Base-by-base conservation (phyloP, 768 basidiomycete genomes). In the Tulasnella sp. region DNA sequence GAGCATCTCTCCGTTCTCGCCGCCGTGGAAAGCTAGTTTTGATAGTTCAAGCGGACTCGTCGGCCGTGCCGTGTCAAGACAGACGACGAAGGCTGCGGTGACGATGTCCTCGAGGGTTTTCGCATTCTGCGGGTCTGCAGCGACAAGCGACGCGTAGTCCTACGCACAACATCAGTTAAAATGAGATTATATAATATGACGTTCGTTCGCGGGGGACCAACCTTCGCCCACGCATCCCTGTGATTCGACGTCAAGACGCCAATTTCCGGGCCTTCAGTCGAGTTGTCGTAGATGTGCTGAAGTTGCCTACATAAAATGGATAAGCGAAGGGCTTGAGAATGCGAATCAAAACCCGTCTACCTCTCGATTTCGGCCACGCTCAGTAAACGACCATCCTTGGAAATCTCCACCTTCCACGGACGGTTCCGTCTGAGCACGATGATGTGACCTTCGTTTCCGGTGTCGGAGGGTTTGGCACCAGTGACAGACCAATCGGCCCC, bases 191-290 rank as follows among this genome's bases (percentile, higher is more conserved):
- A 40, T 9, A 62, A 16, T n/a, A 36, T 34, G 38, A n/a, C 18
- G 34, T 14, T 68, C n/a, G 36, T 10, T 4, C n/a, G 52, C 34
- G 19, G 36, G 27, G 21, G 1, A 18, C 81, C 42, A 74, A 94
- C 94, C 88, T 94, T 92, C 7, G 95, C 92, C 97, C 97, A 98
- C 39, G 90, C 83, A 86, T 97, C 95, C 77, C 97, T 90, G 83
- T 95, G 92, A 38, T 92, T 91, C 5, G 92, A 90, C 1, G 93
- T 90, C 82, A 98, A 86, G 16, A 92, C 89, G 34, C 96, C 96
- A 39, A 96, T 89, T 24, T 90, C 91, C 24, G 94, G 91, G 80
- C 92, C 92, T 81, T 89, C 89, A 0, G 84, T 85, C 16, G 93
- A 91, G 82, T 91, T 88, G 72, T 91, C 89, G 80, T 92, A 91